phyloP scores from a whole-genome alignment of 768 basidiomycete species.

The Rhodosporidiobolus sp. region DNA sequence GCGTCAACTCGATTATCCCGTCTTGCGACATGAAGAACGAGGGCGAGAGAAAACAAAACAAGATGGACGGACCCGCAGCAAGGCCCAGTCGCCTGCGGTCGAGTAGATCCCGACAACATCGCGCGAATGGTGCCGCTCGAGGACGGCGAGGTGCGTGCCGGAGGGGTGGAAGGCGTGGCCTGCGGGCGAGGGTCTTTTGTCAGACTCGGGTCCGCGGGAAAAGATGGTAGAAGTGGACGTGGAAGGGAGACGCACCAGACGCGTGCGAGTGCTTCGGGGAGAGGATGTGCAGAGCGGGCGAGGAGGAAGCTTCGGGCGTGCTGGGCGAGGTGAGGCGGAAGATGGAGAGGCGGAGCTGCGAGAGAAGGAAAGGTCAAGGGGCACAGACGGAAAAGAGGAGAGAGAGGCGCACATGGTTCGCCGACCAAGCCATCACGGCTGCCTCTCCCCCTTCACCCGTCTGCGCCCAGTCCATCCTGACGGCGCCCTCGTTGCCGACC shows the following conservation, averaged over 20 bases:
- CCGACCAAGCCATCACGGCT: conserved; percentile 20
- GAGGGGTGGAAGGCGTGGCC: conserved; percentile 39
- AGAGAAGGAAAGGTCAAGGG: not conserved
- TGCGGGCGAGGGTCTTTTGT: not conserved
- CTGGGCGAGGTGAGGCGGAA: conserved; percentile 12
- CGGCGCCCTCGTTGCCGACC: conserved; percentile 32
- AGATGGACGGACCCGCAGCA: conserved; percentile 13
- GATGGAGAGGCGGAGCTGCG: conserved; percentile 38
- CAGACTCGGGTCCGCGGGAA: not conserved
- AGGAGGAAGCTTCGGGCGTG: too few relatives aligned
- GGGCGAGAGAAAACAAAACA: not conserved
- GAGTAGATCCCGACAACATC: conserved; percentile 50
- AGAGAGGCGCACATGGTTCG: conserved; percentile 11
- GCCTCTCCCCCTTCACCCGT: not conserved
- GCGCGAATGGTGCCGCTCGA: conserved; percentile 48
- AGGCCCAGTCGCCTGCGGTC: conserved; percentile 34
- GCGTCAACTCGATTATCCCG: too few relatives aligned
- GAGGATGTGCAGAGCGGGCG: conserved; percentile 16
- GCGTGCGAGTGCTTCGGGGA: conserved; percentile 23
- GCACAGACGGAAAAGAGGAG: not conserved
- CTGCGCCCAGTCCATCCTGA: conserved; percentile 17
- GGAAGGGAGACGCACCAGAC: conserved; percentile 9
- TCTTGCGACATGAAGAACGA: too few relatives aligned
- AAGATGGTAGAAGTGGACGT: not conserved
- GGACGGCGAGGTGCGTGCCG: conserved; percentile 47